Base-by-base conservation (phyloP, 352 stramenopile species). In the Pythium graminicola region DNA sequence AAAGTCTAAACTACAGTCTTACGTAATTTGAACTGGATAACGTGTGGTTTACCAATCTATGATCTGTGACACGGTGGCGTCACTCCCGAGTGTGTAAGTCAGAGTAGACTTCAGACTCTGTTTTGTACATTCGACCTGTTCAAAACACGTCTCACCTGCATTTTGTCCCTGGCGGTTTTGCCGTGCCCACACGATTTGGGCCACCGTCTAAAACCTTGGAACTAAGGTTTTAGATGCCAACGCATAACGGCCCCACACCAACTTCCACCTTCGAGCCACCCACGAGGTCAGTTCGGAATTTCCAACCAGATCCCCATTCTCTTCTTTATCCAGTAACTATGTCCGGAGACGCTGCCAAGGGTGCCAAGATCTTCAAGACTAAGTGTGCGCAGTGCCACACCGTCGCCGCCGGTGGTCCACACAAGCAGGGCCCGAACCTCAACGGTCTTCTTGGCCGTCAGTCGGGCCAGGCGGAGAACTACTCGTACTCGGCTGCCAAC, bases 371-470 rank as follows among this genome's bases (percentile, higher is more conserved):
- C 69, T 97, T 98, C 72, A 98, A 98, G 89, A 98, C 91, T 70
- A 98, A 98, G 84, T 98, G 92, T 73, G 81, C 89, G 57, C 92
- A 98, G 75, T 98, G 91, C 84, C 89, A 97, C 80, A 96, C 86
- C 45, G 84, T 92, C 35, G 77, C 86, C 54, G 51, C 64, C 9
- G 96, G 91, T 38, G 94, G 82, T 31, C 73, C 87, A 11, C 96
- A 99, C 91, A 99, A 99, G 93, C 95, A 99, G 81, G 97, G 97
- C 57, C 97, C 97, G 20, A 99, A 99, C 82, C 92, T 99, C 50
- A 75, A 93, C 67, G 97, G 97, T 53, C 84, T 99, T 62, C 91
- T 99, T 42, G 95, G 95, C 69, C 94, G 96, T 65, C 92, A 97
- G 76, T 98, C 94, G 31, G 97, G 97, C 67, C 85, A 96, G 76